A percentile compares a stretch with the other conserved stretches of the same genome.
Evolutionary conservation across 768 basidiomycete genomes (phyloP).

Genomic region (Sarcodon aspratus): DNA sequence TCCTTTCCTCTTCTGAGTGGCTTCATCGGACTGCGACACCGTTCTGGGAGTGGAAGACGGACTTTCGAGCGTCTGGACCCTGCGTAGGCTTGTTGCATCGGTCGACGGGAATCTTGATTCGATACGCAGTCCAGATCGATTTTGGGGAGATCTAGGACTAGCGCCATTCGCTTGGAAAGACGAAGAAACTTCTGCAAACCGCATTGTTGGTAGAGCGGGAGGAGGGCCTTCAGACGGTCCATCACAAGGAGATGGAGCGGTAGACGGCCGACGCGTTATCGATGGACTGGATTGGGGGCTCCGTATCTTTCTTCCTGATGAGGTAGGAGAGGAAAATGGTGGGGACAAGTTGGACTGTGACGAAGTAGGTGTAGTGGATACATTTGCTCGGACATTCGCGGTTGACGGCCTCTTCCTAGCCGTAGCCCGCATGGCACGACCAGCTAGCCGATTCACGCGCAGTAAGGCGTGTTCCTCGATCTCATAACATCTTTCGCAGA

Average conservation of each 20-base stretch:
- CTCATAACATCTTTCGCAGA: conserved; percentile 52
- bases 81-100: too few relatives aligned
- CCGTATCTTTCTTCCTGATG: too few relatives aligned
- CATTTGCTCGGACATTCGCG: not conserved
- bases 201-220: conserved; percentile 3
- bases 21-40: too few relatives aligned
- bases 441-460: conserved; percentile 52
- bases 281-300: too few relatives aligned
- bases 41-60: too few relatives aligned
- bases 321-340: too few relatives aligned
- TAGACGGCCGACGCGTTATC: not conserved
- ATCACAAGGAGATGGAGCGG: not conserved
- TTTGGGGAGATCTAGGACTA: conserved; percentile 1
- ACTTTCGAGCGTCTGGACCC: too few relatives aligned
- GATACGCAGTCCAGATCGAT: not conserved
- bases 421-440: not conserved
- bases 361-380: too few relatives aligned
- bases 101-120: too few relatives aligned
- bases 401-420: not conserved
- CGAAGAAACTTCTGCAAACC: conserved; percentile 8
- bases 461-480: conserved; percentile 60
- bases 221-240: not conserved
- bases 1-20: too few relatives aligned
- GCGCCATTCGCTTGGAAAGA: conserved; percentile 7
- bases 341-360: too few relatives aligned